These are phyloP conservation scores for Gossypium turneri DNA, from an alignment of 345 rosid species.

Conservation along the genomic window DNA sequence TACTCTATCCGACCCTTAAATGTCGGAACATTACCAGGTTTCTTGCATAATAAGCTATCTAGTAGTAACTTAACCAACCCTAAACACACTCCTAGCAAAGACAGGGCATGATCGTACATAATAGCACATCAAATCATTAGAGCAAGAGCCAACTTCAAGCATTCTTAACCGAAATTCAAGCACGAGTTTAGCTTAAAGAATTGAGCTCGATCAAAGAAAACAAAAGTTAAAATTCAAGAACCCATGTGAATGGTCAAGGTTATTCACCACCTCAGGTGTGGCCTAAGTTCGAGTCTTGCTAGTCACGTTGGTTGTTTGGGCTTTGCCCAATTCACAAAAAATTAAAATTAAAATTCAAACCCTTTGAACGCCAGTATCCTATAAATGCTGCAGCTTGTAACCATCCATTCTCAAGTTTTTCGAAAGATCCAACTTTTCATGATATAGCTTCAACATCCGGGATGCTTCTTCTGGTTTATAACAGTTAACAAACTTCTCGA, in stretches of 20 bases:
- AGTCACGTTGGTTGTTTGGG: too few relatives aligned
- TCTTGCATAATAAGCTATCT: neutral
- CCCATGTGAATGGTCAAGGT: too few relatives aligned
- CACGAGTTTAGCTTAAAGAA: neutral
- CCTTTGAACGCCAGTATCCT: neutral
- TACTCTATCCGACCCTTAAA: neutral
- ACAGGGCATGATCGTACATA: neutral
- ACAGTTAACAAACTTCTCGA: neutral
- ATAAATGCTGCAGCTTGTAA: neutral
- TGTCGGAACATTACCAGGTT: neutral
- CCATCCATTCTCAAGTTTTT: slow-evolving; percentile 1
- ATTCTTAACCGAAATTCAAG: neutral
- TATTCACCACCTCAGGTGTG: too few relatives aligned
- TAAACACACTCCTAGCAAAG: neutral
- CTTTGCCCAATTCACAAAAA: too few relatives aligned
- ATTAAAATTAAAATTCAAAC: neutral
- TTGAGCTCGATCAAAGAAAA: neutral
- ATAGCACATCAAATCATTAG: neutral
- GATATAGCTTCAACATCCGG: neutral
- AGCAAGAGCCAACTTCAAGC: neutral
- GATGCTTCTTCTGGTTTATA: neutral
- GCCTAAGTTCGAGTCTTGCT: too few relatives aligned
- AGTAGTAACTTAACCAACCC: too few relatives aligned
- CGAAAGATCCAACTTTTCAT: neutral
- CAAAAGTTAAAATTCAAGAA: neutral